Base-by-base conservation (phyloP, 2,329 filamentous ascomycete genomes). In the Venturia pyrina region DNA sequence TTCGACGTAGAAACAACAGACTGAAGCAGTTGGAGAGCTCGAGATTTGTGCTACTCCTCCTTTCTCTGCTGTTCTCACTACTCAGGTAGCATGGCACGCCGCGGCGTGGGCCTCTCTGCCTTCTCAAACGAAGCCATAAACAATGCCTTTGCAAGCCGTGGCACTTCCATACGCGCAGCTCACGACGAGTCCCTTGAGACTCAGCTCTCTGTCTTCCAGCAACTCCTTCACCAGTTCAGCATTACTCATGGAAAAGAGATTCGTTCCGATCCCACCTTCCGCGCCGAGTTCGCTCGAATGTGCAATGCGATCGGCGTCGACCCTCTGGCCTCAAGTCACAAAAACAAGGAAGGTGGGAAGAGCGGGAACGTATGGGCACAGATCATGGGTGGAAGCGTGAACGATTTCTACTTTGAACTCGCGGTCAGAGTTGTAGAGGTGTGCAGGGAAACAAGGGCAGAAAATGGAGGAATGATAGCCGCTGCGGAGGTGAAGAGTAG, bases 331-430 rank as follows among this genome's bases (percentile, higher is more conserved):
- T 76, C 73, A 19, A 72, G 70, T 1, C 73, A 77, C 68, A 63
- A 56, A 74, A 75, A 67, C 70, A 75, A 70, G 72, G 76, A 70
- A 71, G 74, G 50, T 69, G 69, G 37, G 70, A 72, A 64, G 66
- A 69, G 67, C n/a, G 78, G 75, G 17, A 81, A 78, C 1, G 87
- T 97, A 67, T 98, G 95, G 93, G 89, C 91, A 10, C 93, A 97
- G 79, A 85, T 98, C 68, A 83, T 98, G 24, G 95, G 95, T 40
- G 86, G 89, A 67, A 92, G 88, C 71, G 93, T 99, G 70, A 96
- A 97, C 75, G 95, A 99, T 76, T 99, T 99, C 75, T 99, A 98
- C 79, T 98, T 98, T 76, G 93, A 96, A 80, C 86, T 99, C 59
- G 95, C 92, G 1, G 93, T 98, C n/a, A 85, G 91, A 62, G 90